Evolutionary conservation across 1,284 basidiomycete genomes (phyloP).

Genomic region (Sanghuangporus sanghuang): DNA sequence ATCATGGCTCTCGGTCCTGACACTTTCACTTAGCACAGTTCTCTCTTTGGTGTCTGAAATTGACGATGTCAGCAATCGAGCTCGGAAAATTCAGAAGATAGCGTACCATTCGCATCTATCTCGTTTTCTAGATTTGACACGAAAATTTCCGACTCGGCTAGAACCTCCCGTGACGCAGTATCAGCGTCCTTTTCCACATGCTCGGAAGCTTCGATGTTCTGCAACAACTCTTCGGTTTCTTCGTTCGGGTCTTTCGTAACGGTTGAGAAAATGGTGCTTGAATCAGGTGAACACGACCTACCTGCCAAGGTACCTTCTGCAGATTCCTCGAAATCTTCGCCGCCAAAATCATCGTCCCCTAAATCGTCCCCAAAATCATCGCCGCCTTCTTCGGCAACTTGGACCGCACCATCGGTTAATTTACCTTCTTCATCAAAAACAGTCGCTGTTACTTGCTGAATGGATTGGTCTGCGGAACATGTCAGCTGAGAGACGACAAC

Average conservation of each 20-base stretch:
- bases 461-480: conserved; percentile 1
- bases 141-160: conserved; percentile 12
- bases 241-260: conserved; percentile 5
- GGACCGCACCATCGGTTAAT: not conserved
- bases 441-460: not conserved
- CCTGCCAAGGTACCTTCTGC: conserved; percentile 12
- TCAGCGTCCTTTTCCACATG: not conserved
- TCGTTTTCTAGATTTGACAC: not conserved
- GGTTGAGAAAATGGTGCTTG: not conserved
- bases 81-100: not conserved
- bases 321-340: conserved; percentile 8
- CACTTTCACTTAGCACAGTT: not conserved
- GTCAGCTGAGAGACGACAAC: not conserved
- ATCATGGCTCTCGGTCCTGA: not conserved
- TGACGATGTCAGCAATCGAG: not conserved
- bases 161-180: not conserved
- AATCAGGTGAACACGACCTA: not conserved
- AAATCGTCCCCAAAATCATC: conserved; percentile 10
- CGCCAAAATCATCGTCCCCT: conserved; percentile 13
- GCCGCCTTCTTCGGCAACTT: not conserved
- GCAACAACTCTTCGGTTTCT: not conserved
- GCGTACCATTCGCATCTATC: not conserved
- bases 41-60: not conserved
- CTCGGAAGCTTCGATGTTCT: not conserved
- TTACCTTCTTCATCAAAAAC: conserved; percentile 15